These are phyloP conservation scores for Ciborinia camelliae DNA, from an alignment of 2,329 filamentous ascomycete species.

Conservation along the genomic window DNA sequence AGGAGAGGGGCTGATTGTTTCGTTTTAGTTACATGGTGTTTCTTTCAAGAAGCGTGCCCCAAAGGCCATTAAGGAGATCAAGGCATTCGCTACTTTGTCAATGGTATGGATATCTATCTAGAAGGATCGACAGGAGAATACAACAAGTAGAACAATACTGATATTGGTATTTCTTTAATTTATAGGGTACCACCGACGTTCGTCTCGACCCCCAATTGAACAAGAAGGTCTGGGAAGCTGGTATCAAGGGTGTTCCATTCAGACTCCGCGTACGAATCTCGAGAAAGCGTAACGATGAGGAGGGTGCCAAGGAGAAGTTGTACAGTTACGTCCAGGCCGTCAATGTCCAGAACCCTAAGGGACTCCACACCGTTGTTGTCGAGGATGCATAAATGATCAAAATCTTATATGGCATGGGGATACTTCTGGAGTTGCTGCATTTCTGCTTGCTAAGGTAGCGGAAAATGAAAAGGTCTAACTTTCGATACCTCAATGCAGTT, in stretches of 20 bases:
- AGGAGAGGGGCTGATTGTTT: slow-evolving; percentile 47
- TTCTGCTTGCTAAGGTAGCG: slow-evolving; percentile 34
- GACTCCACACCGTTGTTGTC: slow-evolving; percentile 87
- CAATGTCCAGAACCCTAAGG: slow-evolving; percentile 99
- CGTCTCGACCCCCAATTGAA: slow-evolving; percentile 98
- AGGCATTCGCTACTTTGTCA: slow-evolving; percentile 83
- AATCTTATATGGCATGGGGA: slow-evolving; percentile 27
- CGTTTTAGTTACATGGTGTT: slow-evolving; percentile 82
- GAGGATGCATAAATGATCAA: slow-evolving; percentile 54
- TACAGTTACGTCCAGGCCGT: slow-evolving; percentile 99
- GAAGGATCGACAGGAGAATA: neutral
- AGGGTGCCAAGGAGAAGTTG: slow-evolving; percentile 98
- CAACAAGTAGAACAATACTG: neutral
- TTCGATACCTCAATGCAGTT: slow-evolving; percentile 21
- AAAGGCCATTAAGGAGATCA: slow-evolving; percentile 99
- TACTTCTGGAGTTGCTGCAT: slow-evolving; percentile 36
- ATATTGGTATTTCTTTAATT: slow-evolving; percentile 27
- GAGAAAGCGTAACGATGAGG: slow-evolving; percentile 99
- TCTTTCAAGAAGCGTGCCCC: slow-evolving; percentile 99
- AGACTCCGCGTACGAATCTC: slow-evolving; percentile 97
- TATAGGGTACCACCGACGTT: slow-evolving; percentile 91
- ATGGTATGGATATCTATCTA: slow-evolving; percentile 68
- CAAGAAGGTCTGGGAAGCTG: slow-evolving; percentile 99
- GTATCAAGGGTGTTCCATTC: slow-evolving; percentile 98
- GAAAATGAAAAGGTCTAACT: slow-evolving; percentile 36